Evolutionary conservation across 306 rosid species (phyloP), one percentile per base, ranked within the genome.

Genomic region (Herpetospermum pedunculosum): DNA sequence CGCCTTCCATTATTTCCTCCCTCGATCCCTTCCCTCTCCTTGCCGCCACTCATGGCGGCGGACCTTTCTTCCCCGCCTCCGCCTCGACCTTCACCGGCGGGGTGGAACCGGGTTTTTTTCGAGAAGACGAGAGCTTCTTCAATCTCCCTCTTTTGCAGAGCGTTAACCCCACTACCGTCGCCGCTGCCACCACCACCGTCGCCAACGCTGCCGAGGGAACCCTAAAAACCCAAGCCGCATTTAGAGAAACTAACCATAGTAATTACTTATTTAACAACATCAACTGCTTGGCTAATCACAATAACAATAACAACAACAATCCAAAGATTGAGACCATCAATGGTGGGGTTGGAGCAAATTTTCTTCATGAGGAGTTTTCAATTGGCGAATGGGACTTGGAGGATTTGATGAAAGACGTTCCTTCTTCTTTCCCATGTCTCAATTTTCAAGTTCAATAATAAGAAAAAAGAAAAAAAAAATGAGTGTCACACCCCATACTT

Each of bases 341-440:
- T 26, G 64, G 6, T 63, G 88, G 80, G 79, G 76, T 73, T 79
- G 96, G 87, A 59, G 78, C 43, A 18, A 82, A 79, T 81, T 84
- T 68, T 46, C 84, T 84, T 75, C 89, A 85, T 3, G 83, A 89
- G 52, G 85, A 85, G 74, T 75, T 88, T 63, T 85, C 88, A 58
- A 70, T 86, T 74, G 90, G 88, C 81, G 97, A 88, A 49, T 94
- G 96, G 99, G 92, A 87, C 52, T 88, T 89, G 72, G 97, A 89
- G 70, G 95, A 89, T 55, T 81, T 94, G 83, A 88, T 94, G 96
- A 94, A 89, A 83, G 96, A 89, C 71, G 87, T 82, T 71, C 86
- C 99, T 10, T 84, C 90, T 13, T 87, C 91, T 19, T 89, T 85
- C 75, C 86, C 90, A 21, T 87, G 81, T 79, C 84, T 83, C 78